phyloP scores from a whole-genome alignment of 2,329 filamentous ascomycete genomes.

The Aureobasidium pullulans region DNA sequence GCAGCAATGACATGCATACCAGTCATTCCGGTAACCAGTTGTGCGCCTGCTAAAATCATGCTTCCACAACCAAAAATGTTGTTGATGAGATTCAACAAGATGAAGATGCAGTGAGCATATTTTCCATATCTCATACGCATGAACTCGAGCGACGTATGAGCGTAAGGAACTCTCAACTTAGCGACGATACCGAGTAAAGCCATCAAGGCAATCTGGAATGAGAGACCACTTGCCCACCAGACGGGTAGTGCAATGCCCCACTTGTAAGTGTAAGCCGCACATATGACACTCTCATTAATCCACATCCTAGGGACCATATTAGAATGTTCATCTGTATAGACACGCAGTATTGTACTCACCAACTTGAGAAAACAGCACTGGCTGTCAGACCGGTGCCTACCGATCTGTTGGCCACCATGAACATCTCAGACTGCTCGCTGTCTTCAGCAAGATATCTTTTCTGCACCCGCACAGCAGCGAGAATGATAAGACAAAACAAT shows the following conservation, averaged over 20 bases:
- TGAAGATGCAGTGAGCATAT: conserved; percentile 22
- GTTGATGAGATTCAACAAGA: conserved; percentile 24
- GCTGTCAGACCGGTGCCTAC: conserved; percentile 25
- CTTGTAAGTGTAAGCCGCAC: conserved; percentile 29
- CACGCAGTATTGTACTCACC: conserved; percentile 14
- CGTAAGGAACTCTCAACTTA: conserved; percentile 44
- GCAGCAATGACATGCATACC: conserved; percentile 44
- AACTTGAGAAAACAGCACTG: conserved; percentile 28
- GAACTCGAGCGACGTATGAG: conserved; percentile 45
- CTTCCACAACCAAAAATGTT: conserved; percentile 33
- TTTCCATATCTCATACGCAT: conserved; percentile 32
- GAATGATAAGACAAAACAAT: conserved; percentile 41
- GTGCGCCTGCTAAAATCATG: conserved; percentile 25
- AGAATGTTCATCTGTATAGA: not conserved
- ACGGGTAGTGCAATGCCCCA: conserved; percentile 22
- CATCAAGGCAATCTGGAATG: conserved; percentile 45
- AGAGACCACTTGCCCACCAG: conserved; percentile 33
- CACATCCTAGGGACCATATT: conserved; percentile 27
- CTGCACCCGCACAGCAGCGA: conserved; percentile 41
- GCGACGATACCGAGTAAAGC: conserved; percentile 42
- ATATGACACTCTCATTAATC: conserved; percentile 38
- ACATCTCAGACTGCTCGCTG: conserved; percentile 39
- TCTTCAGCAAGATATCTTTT: conserved; percentile 37
- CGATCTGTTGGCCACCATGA: conserved; percentile 30
- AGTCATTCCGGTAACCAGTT: conserved; percentile 30